Evolutionary conservation across 768 basidiomycete genomes (phyloP), one percentile per base, ranked within the genome.

Genomic region (Leccinum arenicola): DNA sequence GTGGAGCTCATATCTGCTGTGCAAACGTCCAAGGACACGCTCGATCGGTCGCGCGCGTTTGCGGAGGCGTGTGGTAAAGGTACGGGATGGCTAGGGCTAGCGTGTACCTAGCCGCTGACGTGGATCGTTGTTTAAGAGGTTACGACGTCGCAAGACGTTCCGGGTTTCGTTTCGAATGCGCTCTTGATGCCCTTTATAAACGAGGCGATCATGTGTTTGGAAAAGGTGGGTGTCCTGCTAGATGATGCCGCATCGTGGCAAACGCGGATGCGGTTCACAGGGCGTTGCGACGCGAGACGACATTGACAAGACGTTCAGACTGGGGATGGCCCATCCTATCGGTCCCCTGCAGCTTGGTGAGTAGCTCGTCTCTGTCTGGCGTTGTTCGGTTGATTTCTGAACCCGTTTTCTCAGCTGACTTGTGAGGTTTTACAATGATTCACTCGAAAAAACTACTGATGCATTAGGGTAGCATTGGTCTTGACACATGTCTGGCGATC

Each of bases 151-250:
- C 85, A 91, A 66, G 95, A 98, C 67, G 92, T 95, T 1, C 95
- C 95, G 3, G 95, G 93, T 4, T 95, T 94, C 72, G 92, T 95
- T n/a, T 91, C 93, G 1, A 95, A 97, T 67, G 94, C 93, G 1
- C 81, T 95, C 31, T 76, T 98, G 48, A 98, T 98, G 93, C 96
- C 96, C 2, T 98, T 95, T 75, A 88, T 98, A 65, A 98, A 98
- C 65, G 96, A 98, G 81, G 95, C 95, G 0, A 93, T 98, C 64
- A 89, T 96, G 85, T 88, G 87, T 64, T 78, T 98, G 1, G 95
- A 98, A 74, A 93, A 90, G 81, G 93, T 91, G 52, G 10, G 31
- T 38, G 35, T 7, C 17, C 9, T 12, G 6, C 14, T 19, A 8
- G 3, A 19, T 17, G 19, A 7, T 47, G 27, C 2, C 29, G 5